Base-by-base conservation (phyloP, 2,329 filamentous ascomycete genomes). In the Elsinoe perseae region DNA sequence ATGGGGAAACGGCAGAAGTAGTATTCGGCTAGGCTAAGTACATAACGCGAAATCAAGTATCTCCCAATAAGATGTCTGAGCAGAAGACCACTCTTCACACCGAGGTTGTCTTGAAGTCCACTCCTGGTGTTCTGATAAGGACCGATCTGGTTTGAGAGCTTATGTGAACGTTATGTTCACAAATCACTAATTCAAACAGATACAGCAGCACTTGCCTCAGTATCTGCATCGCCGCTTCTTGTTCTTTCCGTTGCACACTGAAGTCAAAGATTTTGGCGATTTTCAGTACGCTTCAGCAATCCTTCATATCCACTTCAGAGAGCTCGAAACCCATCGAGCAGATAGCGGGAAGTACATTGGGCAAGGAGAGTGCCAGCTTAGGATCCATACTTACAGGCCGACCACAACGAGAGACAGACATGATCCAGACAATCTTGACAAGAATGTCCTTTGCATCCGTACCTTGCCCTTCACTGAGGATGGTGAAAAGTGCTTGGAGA, bases 351-450 rank as follows among this genome's bases (percentile, higher is more conserved):
- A 18, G 25, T 25, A 32, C 25, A 14, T 30, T 12, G 46, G 32
- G 46, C 46, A 25, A 12, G 25, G 8, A 4, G 14, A 34, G 8
- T 32, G 27, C 10, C 32, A 50, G 12, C 25, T 30, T n/a, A 50
- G 16, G 25, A 12, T 50, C 16, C 30, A 50, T 16, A 50, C 27
- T 16, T 14, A 16, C 46, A 14, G 30, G 3, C 25, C 25, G 14
- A 12, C 8, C 25, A 14, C 20, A 12, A 25, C 6, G 21, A 25
- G 14, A 32, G 21, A 32, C 10, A 14, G 9, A 50, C 9, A 12
- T 63, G 21, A 68, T 71, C 30, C 64, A 72, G 8, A 70, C 63
- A 8, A 69, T 73, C 32, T 67, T 65, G 68, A 61, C 69, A n/a
- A 61, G 61, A 18, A 65, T 72, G n/a, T 65, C 67, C 57, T 65